Evolutionary conservation across 2,329 filamentous ascomycete genomes (phyloP).

Genomic region (Tolypocladium endophyticum): DNA sequence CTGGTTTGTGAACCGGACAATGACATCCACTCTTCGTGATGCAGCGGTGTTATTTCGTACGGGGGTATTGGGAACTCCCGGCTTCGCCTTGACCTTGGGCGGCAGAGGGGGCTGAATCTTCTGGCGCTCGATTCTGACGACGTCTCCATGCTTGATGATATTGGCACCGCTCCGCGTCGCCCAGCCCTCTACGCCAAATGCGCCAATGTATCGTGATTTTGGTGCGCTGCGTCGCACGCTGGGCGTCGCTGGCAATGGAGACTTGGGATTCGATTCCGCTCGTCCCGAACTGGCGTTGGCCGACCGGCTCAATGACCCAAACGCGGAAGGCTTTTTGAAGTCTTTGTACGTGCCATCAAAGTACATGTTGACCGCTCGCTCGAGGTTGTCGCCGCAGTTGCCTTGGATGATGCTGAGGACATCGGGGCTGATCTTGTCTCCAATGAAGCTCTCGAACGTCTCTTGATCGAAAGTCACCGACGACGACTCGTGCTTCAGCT

Average conservation of each 20-base stretch:
- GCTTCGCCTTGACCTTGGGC: slow-evolving; percentile 32
- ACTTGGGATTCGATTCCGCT: slow-evolving; percentile 2
- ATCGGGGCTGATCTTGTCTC: slow-evolving; percentile 40
- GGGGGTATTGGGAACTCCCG: slow-evolving; percentile 21
- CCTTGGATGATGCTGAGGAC: slow-evolving; percentile 39
- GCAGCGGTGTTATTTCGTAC: slow-evolving; percentile 34
- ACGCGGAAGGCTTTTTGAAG: slow-evolving; percentile 18
- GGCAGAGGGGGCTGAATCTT: slow-evolving; percentile 53
- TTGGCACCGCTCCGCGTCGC: slow-evolving; percentile 71
- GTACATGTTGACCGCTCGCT: slow-evolving; percentile 59
- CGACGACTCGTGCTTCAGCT: slow-evolving; percentile 12
- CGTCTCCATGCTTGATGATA: slow-evolving; percentile 69
- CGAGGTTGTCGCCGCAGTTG: slow-evolving; percentile 45
- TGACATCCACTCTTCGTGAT: slow-evolving; percentile 65
- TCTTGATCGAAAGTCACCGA: slow-evolving; percentile 41
- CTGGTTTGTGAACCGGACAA: slow-evolving; percentile 81
- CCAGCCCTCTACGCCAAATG: slow-evolving; percentile 88
- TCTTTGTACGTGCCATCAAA: slow-evolving; percentile 58
- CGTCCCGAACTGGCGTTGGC: slow-evolving; percentile 2
- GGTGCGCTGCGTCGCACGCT: slow-evolving; percentile 19
- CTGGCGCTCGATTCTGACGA: slow-evolving; percentile 77
- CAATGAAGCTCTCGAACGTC: slow-evolving; percentile 49
- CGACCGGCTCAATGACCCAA: not conserved
- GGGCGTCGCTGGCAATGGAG: slow-evolving; percentile 4
- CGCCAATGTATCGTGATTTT: slow-evolving; percentile 65